Conservation (phyloP, 345 rosid species). For the Leavenworthia alabamica region DNA sequence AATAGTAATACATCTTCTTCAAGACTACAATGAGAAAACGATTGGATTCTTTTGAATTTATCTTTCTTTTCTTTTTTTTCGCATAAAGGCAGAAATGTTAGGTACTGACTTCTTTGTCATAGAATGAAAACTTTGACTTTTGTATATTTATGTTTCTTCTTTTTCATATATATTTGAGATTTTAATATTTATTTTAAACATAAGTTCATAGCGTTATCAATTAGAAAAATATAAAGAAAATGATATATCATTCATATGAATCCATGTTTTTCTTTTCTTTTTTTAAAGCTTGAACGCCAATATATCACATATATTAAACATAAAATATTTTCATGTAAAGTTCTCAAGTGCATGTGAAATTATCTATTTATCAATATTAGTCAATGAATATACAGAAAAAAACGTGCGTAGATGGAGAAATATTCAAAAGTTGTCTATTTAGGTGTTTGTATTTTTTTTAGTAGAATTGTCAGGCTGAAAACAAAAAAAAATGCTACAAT, state of each 20-base stretch:
- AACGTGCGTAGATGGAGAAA: constrained; percentile 16
- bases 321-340: constrained; percentile 3
- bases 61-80: constrained; percentile 13
- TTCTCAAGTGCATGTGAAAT: constrained; percentile 14
- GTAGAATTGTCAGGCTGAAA: too few species aligned
- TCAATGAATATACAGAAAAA: neutral
- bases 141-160: constrained; percentile 13
- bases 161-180: constrained; percentile 9
- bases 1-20: constrained; percentile 27
- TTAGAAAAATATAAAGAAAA: too few species aligned
- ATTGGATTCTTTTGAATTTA: constrained; percentile 21
- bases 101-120: constrained; percentile 36
- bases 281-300: neutral
- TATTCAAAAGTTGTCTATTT: too few species aligned
- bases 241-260: neutral
- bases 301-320: neutral
- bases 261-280: neutral
- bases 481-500: too few species aligned
- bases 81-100: constrained; percentile 37
- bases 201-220: neutral
- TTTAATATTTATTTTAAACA: constrained; percentile 3
- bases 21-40: constrained; percentile 35
- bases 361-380: neutral
- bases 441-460: too few species aligned
- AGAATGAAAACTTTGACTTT: constrained; percentile 33